Conservation (phyloP, 192 early-diverging fungal species). For the Coemansia sp. region DNA sequence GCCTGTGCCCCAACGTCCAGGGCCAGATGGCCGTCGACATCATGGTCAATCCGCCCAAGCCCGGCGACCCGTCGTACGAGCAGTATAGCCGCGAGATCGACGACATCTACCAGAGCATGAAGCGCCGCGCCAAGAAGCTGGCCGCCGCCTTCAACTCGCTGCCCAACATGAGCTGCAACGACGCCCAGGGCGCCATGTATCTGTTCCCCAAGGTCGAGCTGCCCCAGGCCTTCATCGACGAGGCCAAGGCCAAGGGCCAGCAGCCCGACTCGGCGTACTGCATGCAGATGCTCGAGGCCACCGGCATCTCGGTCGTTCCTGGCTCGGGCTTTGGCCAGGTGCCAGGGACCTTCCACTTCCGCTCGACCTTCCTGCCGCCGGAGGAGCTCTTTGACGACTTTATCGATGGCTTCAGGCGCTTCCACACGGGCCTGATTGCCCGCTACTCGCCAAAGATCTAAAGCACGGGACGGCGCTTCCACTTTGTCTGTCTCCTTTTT, state of each 20-base stretch:
- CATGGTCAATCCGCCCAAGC: constrained; percentile 87
- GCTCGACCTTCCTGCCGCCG: constrained; percentile 93
- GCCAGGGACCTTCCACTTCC: constrained; percentile 89
- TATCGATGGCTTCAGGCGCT: constrained; percentile 67
- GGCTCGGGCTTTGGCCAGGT: constrained; percentile 93
- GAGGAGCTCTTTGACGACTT: constrained; percentile 91
- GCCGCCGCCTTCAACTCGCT: constrained; percentile 76
- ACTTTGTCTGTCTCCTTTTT: background rate
- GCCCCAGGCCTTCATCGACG: constrained; percentile 72
- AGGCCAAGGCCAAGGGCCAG: constrained; percentile 66
- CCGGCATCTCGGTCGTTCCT: constrained; percentile 94
- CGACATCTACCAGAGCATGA: constrained; percentile 76
- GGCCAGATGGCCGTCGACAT: constrained; percentile 94
- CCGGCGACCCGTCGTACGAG: constrained; percentile 73
- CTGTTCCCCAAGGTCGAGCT: constrained; percentile 83
- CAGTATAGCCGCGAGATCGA: constrained; percentile 70
- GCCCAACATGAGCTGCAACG: constrained; percentile 81
- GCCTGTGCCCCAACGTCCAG: constrained; percentile 89
- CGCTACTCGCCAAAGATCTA: constrained; percentile 52
- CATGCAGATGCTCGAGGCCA: constrained; percentile 87
- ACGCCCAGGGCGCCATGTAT: constrained; percentile 95
- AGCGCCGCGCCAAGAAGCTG: constrained; percentile 71
- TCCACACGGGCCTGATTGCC: constrained; percentile 79
- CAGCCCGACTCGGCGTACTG: constrained; percentile 88
- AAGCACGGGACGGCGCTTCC: background rate